phyloP scores from a whole-genome alignment of 306 rosid species.

The Acacia crassicarpa region DNA sequence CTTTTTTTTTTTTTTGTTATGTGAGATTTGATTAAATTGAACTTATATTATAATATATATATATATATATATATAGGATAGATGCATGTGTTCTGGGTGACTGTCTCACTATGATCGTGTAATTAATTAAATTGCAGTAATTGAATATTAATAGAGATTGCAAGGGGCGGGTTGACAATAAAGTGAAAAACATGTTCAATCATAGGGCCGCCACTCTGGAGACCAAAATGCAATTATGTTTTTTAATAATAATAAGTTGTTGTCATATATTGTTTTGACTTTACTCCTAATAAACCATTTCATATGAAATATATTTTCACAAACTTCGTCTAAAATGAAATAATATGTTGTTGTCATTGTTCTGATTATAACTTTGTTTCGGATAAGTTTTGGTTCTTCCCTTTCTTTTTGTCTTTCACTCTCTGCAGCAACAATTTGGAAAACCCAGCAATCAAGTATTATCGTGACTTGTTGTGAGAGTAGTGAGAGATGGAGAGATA shows the following conservation, averaged over 20 bases:
- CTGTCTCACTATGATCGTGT: neutral
- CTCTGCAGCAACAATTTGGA: neutral
- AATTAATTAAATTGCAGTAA: neutral
- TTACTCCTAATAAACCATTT: too few species aligned
- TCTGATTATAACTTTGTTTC: too few species aligned
- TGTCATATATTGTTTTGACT: too few species aligned
- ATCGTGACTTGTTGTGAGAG: neutral
- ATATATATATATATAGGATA: too few species aligned
- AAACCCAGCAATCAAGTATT: neutral
- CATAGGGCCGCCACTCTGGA: neutral
- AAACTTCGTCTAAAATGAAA: too few species aligned
- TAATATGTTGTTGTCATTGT: too few species aligned
- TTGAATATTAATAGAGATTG: neutral
- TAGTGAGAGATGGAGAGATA: too few species aligned
- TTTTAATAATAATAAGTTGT: neutral
- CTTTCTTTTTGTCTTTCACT: neutral
- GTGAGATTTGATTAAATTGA: too few species aligned
- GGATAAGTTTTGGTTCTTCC: neutral
- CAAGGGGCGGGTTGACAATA: neutral
- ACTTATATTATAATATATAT: too few species aligned
- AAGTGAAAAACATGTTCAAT: slow-evolving; percentile 4
- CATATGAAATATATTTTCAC: too few species aligned
- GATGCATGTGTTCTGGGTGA: slow-evolving; percentile 2
- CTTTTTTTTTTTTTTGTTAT: too few species aligned
- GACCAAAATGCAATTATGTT: neutral